A percentile compares a stretch with the other conserved stretches of the same genome.
phyloP scores from a whole-genome alignment of 495 filamentous ascomycete genomes.

The Lichina pygmaea region DNA sequence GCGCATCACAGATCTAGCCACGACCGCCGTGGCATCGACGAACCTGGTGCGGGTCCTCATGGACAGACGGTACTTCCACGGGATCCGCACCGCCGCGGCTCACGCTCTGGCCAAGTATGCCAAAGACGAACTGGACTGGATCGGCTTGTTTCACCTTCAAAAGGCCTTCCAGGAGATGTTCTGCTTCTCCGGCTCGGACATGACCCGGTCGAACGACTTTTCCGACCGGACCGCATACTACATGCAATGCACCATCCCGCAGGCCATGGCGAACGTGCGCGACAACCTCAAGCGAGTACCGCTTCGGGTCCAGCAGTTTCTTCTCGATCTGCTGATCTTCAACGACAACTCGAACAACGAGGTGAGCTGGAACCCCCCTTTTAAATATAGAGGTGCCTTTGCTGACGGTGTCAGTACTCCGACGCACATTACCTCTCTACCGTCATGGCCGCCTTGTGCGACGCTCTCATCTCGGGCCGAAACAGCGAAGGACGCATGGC shows the following conservation, averaged over 20 bases:
- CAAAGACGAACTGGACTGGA: slow-evolving; percentile 37
- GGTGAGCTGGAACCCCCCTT: slow-evolving; percentile 12
- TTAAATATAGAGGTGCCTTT: not conserved
- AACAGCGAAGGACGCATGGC: slow-evolving; percentile 9
- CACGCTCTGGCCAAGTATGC: slow-evolving; percentile 48
- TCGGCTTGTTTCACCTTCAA: slow-evolving; percentile 61
- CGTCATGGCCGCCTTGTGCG: slow-evolving; percentile 53
- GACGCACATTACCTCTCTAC: slow-evolving; percentile 69
- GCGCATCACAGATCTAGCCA: slow-evolving; percentile 26
- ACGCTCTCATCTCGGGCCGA: slow-evolving; percentile 24
- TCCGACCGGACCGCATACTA: slow-evolving; percentile 55
- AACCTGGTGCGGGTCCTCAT: slow-evolving; percentile 71
- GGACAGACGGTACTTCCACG: slow-evolving; percentile 80
- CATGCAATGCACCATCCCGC: slow-evolving; percentile 55
- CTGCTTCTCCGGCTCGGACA: slow-evolving; percentile 42
- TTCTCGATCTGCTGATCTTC: slow-evolving; percentile 67
- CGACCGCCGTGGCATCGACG: slow-evolving; percentile 54
- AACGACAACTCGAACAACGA: slow-evolving; percentile 82
- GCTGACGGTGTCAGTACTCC: slow-evolving; percentile 25
- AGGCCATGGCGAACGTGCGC: slow-evolving; percentile 51
- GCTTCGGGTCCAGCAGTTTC: slow-evolving; percentile 41
- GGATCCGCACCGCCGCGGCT: slow-evolving; percentile 62
- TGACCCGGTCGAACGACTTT: slow-evolving; percentile 76
- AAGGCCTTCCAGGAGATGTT: slow-evolving; percentile 71
- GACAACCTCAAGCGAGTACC: slow-evolving; percentile 55